Percentiles rank a stretch among this genome's conserved stretches.
phyloP scores from a whole-genome alignment of 768 basidiomycete genomes.

The Leucocoprinus sp. region DNA sequence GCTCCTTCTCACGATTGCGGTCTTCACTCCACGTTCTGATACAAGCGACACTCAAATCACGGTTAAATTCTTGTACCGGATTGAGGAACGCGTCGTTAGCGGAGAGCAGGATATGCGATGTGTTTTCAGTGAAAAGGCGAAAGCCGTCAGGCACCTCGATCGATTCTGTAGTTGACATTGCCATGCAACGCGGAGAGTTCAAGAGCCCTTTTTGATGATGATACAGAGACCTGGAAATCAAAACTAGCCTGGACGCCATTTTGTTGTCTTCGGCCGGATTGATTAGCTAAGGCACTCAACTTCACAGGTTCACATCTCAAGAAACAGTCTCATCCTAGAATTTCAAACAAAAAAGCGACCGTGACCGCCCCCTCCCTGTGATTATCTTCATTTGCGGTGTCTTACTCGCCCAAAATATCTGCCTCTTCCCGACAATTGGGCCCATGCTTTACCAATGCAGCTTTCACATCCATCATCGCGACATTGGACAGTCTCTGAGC shows the following conservation, averaged over 20 bases:
- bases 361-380: slow-evolving; percentile 38
- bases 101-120: slow-evolving; percentile 70
- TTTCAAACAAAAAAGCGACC: slow-evolving; percentile 56
- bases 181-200: slow-evolving; percentile 14
- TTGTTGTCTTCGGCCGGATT: slow-evolving; percentile 8
- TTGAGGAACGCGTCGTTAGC: slow-evolving; percentile 89
- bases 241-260: slow-evolving; percentile 14
- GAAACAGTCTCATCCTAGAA: slow-evolving; percentile 69
- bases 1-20: slow-evolving; percentile 52
- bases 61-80: slow-evolving; percentile 97
- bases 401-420: slow-evolving; percentile 54
- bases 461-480: too few relatives aligned
- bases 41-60: slow-evolving; percentile 86
- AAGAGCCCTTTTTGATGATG: slow-evolving; percentile 10
- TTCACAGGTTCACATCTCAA: slow-evolving; percentile 30
- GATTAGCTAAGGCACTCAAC: background rate
- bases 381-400: slow-evolving; percentile 51
- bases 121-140: slow-evolving; percentile 75
- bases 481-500: too few relatives aligned
- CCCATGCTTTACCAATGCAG: background rate
- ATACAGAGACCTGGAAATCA: slow-evolving; percentile 20
- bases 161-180: slow-evolving; percentile 14
- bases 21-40: slow-evolving; percentile 86
- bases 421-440: too few relatives aligned
- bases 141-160: slow-evolving; percentile 61